Conservation (phyloP, 1,284 basidiomycete species). For the Butyriboletus appendiculatus region DNA sequence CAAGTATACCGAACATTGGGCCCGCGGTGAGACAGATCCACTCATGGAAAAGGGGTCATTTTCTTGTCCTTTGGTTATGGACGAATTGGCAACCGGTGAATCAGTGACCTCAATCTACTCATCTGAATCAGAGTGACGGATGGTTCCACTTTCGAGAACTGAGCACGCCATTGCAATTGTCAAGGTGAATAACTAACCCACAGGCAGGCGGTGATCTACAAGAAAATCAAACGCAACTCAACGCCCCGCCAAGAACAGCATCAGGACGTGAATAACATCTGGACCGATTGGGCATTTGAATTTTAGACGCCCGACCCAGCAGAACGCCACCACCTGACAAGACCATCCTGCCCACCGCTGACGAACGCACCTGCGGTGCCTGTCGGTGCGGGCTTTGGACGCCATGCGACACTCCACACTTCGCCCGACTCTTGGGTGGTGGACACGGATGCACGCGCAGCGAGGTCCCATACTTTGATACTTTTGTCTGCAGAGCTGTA, state of each 20-base stretch:
- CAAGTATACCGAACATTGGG: background rate
- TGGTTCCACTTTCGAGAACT: too few relatives aligned
- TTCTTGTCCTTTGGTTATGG: background rate
- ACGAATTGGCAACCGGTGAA: background rate
- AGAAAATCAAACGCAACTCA: background rate
- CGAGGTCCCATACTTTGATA: slow-evolving; percentile 88
- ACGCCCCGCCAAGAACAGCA: background rate
- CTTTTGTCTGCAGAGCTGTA: slow-evolving; percentile 80
- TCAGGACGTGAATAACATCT: background rate
- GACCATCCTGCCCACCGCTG: slow-evolving; percentile 78
- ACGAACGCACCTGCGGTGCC: slow-evolving; percentile 71
- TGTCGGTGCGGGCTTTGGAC: slow-evolving; percentile 57
- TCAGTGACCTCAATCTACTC: background rate
- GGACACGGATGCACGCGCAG: slow-evolving; percentile 73
- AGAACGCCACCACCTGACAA: slow-evolving; percentile 75
- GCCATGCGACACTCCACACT: slow-evolving; percentile 87
- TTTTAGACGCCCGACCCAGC: slow-evolving; percentile 48
- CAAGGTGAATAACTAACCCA: background rate
- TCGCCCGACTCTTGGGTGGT: slow-evolving; percentile 78
- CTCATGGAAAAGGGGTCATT: background rate
- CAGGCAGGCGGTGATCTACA: background rate
- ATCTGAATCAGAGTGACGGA: background rate
- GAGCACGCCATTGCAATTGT: background rate
- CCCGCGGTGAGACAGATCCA: background rate
- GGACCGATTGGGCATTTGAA: background rate